A percentile compares a stretch with the other conserved stretches of the same genome.
phyloP scores from a whole-genome alignment of 805 yeast genomes.

The Wickerhamomyces chaumierensis region DNA sequence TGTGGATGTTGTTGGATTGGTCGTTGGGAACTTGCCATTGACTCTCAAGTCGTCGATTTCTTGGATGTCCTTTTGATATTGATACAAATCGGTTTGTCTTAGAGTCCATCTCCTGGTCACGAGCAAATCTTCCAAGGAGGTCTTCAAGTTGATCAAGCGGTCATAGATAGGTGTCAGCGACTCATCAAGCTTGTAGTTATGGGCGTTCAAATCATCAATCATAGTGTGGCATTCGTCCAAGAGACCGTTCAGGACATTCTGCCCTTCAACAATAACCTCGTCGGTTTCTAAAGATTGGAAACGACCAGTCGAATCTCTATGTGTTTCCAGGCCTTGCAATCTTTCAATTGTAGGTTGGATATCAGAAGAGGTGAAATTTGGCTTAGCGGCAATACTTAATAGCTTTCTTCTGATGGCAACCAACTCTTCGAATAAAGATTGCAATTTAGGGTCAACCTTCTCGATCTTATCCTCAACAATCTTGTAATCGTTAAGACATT shows the following conservation, averaged over 20 bases:
- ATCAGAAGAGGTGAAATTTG: slow-evolving; percentile 17
- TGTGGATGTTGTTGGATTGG: slow-evolving; percentile 6
- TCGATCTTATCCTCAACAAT: slow-evolving; percentile 46
- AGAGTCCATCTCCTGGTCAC: slow-evolving; percentile 96
- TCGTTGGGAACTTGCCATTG: slow-evolving; percentile 37
- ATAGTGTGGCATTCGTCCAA: slow-evolving; percentile 76
- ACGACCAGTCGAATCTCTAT: slow-evolving; percentile 46
- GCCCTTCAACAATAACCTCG: slow-evolving; percentile 25
- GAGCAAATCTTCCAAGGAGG: slow-evolving; percentile 68
- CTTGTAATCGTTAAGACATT: slow-evolving; percentile 47
- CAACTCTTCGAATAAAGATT: slow-evolving; percentile 43
- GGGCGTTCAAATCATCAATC: slow-evolving; percentile 52
- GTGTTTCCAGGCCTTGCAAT: slow-evolving; percentile 31
- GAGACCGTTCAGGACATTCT: slow-evolving; percentile 53
- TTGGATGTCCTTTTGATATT: slow-evolving; percentile 64
- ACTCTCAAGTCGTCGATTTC: slow-evolving; percentile 65
- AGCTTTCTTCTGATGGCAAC: slow-evolving; percentile 53
- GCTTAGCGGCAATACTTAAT: slow-evolving; percentile 37
- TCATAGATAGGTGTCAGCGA: slow-evolving; percentile 50
- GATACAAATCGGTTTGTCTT: slow-evolving; percentile 88
- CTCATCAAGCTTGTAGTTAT: slow-evolving; percentile 31
- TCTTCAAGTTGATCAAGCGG: slow-evolving; percentile 52
- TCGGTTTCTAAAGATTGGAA: slow-evolving; percentile 30
- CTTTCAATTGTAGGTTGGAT: slow-evolving; percentile 26
- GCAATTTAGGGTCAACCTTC: slow-evolving; percentile 39